Base-by-base conservation (phyloP, 2,329 filamentous ascomycete species). In the Emydomyces testavorans region DNA sequence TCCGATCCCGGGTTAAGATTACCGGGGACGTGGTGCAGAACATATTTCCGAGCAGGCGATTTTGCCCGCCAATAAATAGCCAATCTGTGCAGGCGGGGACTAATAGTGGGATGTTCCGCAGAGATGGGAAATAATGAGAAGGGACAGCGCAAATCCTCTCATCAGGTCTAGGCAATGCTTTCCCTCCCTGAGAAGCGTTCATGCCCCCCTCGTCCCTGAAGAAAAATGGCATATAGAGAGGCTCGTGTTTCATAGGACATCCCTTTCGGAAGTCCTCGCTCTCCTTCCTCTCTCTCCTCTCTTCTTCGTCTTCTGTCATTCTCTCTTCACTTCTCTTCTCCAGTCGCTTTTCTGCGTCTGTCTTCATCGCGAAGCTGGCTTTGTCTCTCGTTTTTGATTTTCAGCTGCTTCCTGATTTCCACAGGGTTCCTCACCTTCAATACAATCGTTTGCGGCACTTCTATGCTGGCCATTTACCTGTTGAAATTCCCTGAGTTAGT, bases 331-430 rank as follows among this genome's bases (percentile, higher is more conserved):
- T 45, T 43, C 34, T 31, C 13, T 44, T 40, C 28, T n/a, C 42
- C 32, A 24, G 31, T 46, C 29, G 16, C 40, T 50, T 41, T 21
- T 51, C 43, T 31, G 15, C n/a, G n/a, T 46, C 8, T 23, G 16
- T 37, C 29, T 50, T 46, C 24, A 41, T 48, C 37, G 46, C 36
- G 26, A 42, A 41, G 38, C 29, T 18, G 31, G 39, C 36, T 46
- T 36, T 42, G 37, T 47, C 49, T 47, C 36, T 47, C 36, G n/a
- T 31, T 47, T 37, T 48, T 8, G 13, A 8, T 24, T 38, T 26
- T 32, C 34, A 16, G 29, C 37, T 39, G 34, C 18, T 23, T 37
- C 21, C 7, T 29, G 11, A 2, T 37, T 28, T 31, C 13, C 44
- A 44, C 41, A 44, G 41, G 41, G 41, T 26, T 44, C 41, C 41